Percentiles rank a stretch among this genome's conserved stretches.
phyloP scores from a whole-genome alignment of 2,329 filamentous ascomycete genomes.

The Alternaria longipes region DNA sequence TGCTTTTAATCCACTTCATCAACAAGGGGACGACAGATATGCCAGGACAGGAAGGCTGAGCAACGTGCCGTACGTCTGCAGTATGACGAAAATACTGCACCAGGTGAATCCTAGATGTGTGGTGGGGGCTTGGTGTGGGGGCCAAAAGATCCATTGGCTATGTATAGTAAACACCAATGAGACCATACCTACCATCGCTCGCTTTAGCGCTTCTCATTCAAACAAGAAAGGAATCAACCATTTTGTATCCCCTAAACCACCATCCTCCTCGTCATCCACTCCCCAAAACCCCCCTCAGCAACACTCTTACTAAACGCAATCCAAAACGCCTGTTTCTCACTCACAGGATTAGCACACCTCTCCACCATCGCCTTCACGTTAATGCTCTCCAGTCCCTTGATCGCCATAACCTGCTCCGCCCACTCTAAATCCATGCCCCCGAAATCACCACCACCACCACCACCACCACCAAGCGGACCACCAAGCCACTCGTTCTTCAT shows the following conservation, averaged over 20 bases:
- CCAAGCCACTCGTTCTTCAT: slow-evolving; percentile 38
- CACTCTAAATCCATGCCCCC: slow-evolving; percentile 60
- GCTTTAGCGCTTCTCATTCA: no score
- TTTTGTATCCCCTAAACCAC: slow-evolving; percentile 5
- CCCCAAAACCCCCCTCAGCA: slow-evolving; percentile 61
- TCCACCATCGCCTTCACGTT: slow-evolving; percentile 64
- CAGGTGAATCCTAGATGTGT: background rate
- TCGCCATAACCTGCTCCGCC: slow-evolving; percentile 63
- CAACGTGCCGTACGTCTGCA: no score
- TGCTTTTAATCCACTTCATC: background rate
- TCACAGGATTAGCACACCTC: slow-evolving; percentile 62
- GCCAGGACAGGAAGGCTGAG: fast-evolving
- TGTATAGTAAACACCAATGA: no score
- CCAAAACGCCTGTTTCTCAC: slow-evolving; percentile 65
- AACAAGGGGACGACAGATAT: background rate
- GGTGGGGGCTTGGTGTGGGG: background rate
- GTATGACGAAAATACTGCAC: background rate
- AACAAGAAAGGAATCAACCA: no score
- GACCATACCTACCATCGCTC: no score
- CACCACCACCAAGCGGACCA: slow-evolving; percentile 15
- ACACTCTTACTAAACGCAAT: slow-evolving; percentile 69
- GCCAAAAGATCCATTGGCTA: no score
- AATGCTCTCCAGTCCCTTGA: slow-evolving; percentile 61
- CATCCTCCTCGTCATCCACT: slow-evolving; percentile 60
- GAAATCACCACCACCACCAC: slow-evolving; percentile 13